phyloP scores from a whole-genome alignment of 805 yeast species.

The Candida pseudofarinosa region DNA sequence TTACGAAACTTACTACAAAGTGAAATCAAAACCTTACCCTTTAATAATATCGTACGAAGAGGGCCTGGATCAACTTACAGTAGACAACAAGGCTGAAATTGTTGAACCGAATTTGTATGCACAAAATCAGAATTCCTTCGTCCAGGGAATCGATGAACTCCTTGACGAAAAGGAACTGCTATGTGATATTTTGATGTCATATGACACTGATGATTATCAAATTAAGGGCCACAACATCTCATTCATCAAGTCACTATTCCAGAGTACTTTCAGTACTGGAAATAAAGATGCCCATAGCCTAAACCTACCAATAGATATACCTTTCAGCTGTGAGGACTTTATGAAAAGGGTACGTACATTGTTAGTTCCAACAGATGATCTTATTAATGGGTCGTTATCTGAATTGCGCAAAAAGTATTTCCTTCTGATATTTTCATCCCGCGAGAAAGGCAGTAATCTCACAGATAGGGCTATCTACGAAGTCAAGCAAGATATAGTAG shows the following conservation, averaged over 20 bases:
- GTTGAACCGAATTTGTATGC: constrained; percentile 58
- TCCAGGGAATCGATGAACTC: constrained; percentile 57
- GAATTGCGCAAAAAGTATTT: constrained; percentile 25
- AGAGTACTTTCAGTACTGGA: constrained; percentile 13
- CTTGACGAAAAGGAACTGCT: constrained; percentile 33
- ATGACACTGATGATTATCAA: constrained; percentile 11
- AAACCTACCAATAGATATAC: constrained; percentile 7
- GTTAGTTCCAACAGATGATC: constrained; percentile 32
- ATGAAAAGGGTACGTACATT: constrained; percentile 23
- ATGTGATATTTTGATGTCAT: constrained; percentile 37
- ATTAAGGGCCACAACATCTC: constrained; percentile 20
- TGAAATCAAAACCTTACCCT: constrained; percentile 16
- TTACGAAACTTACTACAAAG: constrained; percentile 26
- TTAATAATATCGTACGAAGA: constrained; percentile 22
- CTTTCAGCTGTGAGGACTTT: constrained; percentile 25
- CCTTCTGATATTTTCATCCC: constrained; percentile 17
- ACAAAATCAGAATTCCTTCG: constrained; percentile 56
- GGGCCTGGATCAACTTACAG: constrained; percentile 25
- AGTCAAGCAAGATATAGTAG: constrained; percentile 23
- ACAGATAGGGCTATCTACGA: constrained; percentile 31
- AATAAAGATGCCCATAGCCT: background rate
- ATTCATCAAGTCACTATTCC: constrained; percentile 25
- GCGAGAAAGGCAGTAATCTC: constrained; percentile 13
- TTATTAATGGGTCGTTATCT: constrained; percentile 21
- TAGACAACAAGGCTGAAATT: constrained; percentile 45